phyloP scores from a whole-genome alignment of 139 green algal genomes.

The Micromonas commoda region DNA sequence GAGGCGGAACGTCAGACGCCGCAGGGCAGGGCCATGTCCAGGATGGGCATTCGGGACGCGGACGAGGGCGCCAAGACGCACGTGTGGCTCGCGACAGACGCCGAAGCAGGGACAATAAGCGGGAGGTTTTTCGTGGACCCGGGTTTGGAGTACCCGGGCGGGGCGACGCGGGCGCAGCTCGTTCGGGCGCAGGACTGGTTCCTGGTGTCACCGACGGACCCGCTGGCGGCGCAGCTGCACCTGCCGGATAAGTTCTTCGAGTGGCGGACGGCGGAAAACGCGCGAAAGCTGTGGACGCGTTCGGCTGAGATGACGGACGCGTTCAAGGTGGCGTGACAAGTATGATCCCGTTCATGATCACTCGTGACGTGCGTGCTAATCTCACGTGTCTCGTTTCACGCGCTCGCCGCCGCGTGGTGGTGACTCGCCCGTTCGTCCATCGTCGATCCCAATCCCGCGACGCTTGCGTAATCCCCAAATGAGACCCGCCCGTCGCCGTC shows the following conservation, averaged over 20 bases:
- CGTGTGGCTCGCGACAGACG: constrained; percentile 4
- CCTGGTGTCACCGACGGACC: not conserved
- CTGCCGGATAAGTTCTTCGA: constrained; percentile 14
- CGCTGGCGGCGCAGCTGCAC: not conserved
- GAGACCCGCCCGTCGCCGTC: not conserved
- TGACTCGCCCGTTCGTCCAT: too few species aligned
- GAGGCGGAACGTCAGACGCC: not conserved
- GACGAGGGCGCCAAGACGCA: constrained; percentile 11
- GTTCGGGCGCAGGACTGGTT: constrained; percentile 7
- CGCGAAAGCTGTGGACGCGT: not conserved
- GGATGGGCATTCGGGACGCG: constrained; percentile 14
- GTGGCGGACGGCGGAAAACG: constrained; percentile 5
- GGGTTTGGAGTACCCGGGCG: constrained; percentile 6
- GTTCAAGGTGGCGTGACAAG: too few species aligned
- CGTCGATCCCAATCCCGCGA: too few species aligned
- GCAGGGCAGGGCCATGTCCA: not conserved
- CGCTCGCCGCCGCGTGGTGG: too few species aligned
- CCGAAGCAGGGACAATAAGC: not conserved
- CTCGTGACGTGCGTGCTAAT: too few species aligned
- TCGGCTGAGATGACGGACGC: constrained; percentile 6
- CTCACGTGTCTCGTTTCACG: too few species aligned
- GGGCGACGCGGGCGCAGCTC: constrained; percentile 14
- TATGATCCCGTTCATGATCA: too few species aligned
- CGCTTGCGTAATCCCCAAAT: too few species aligned
- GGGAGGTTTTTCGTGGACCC: constrained; percentile 21